Conservation (phyloP, 1,284 basidiomycete genomes). For the Moniliella sp. region DNA sequence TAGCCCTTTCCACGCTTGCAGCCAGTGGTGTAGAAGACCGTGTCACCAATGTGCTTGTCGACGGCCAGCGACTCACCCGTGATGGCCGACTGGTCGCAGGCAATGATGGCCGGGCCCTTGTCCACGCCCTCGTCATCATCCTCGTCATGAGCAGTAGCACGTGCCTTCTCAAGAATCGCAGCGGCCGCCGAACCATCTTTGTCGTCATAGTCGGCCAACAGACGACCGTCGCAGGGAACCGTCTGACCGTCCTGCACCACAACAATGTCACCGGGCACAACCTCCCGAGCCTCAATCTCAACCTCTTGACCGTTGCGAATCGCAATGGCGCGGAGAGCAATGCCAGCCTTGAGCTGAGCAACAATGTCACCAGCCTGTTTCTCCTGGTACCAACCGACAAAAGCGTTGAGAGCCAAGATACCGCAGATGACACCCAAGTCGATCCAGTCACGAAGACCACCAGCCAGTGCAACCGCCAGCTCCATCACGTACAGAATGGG, state of each 20-base stretch:
- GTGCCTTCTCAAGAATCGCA: conserved; percentile 28
- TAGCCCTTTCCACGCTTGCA: conserved; percentile 42
- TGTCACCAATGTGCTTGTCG: conserved; percentile 42
- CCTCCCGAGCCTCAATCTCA: conserved; percentile 41
- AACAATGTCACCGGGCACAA: conserved; percentile 42
- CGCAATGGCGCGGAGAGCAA: conserved; percentile 39
- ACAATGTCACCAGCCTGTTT: conserved; percentile 41
- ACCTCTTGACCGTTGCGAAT: conserved; percentile 39
- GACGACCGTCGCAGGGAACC: conserved; percentile 41
- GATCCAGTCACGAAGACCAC: conserved; percentile 36
- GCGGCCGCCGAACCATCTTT: conserved; percentile 29
- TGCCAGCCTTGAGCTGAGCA: conserved; percentile 42
- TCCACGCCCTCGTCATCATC: conserved; percentile 35
- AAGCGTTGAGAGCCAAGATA: conserved; percentile 37
- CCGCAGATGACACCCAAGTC: conserved; percentile 42
- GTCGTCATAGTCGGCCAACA: conserved; percentile 38
- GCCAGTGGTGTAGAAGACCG: conserved; percentile 37
- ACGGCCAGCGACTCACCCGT: conserved; percentile 43
- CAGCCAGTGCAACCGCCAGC: conserved; percentile 34
- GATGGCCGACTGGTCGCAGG: conserved; percentile 41
- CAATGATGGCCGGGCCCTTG: conserved; percentile 40
- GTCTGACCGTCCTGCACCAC: conserved; percentile 39
- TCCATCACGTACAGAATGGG: conserved; percentile 37
- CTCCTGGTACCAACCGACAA: conserved; percentile 44
- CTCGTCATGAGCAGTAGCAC: conserved; percentile 14